phyloP scores from a whole-genome alignment of 257 asterid species.

The Pogostemon cablin region DNA sequence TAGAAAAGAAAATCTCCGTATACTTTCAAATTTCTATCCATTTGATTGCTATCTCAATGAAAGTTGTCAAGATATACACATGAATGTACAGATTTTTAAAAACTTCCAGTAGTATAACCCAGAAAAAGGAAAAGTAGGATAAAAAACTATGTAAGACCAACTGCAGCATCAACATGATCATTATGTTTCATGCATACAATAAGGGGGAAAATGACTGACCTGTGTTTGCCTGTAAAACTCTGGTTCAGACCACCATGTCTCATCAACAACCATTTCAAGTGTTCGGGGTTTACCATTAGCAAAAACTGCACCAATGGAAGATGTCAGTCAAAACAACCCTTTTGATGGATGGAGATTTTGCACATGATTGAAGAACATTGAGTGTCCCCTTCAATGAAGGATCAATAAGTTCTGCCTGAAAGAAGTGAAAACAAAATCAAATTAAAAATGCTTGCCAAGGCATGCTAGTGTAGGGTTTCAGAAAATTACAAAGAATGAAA shows the following conservation, averaged over 20 bases:
- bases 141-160: background rate
- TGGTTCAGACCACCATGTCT: conserved; percentile 43
- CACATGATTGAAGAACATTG: conserved; percentile 66
- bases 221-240: conserved; percentile 49
- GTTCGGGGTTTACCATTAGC: conserved; percentile 54
- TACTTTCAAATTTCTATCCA: too few relatives aligned
- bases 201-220: conserved; percentile 30
- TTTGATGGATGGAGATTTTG: conserved; percentile 52
- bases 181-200: background rate
- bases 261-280: conserved; percentile 60
- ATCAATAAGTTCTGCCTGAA: conserved; percentile 64
- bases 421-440: conserved; percentile 11
- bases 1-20: too few relatives aligned
- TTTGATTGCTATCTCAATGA: too few relatives aligned
- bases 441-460: background rate
- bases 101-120: background rate
- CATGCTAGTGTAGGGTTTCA: background rate
- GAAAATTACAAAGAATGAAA: background rate
- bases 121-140: too few relatives aligned
- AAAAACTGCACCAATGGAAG: conserved; percentile 53
- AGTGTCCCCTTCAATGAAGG: conserved; percentile 81
- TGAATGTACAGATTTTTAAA: too few relatives aligned
- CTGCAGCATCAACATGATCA: background rate
- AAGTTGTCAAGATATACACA: too few relatives aligned
- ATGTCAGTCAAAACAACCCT: conserved; percentile 78